Evolutionary conservation across 1,284 basidiomycete genomes (phyloP), one percentile per base, ranked within the genome.

Genomic region (Ustilago curta): DNA sequence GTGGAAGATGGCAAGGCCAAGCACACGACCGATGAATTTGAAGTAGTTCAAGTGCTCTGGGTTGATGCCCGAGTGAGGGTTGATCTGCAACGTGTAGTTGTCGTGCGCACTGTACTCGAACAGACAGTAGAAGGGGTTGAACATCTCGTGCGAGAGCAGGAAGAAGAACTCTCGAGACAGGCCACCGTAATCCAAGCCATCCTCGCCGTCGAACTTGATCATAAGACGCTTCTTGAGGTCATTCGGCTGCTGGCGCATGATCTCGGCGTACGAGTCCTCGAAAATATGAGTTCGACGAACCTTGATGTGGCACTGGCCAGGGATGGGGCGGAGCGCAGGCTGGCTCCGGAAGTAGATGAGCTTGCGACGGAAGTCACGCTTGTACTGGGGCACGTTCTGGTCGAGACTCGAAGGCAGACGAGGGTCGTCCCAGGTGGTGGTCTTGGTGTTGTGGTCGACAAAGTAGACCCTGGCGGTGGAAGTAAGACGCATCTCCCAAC

Each of bases 161-260:
- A 99, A 99, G 91, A 99, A 99, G 92, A 96, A 98, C 88, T 99
- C 96, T 88, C 95, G 94, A 48, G 95, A 96, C 51, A 98, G 90
- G 88, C 96, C 96, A 85, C 96, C 96, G 81, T 98, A 99, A 87
- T 99, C 97, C 76, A 99, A 86, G 79, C 95, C 97, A 85, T 99
- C 97, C 86, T 99, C 96, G 52, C 95, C 95, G 76, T 98, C 96
- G 83, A 99, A 99, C 88, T 93, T 97, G 87, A 99, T 93, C 93
- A 98, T 97, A 79, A 99, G 87, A 70, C 97, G 88, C 88, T 95
- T 94, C 89, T 98, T 99, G 79, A 99, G 87, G 83, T 98, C 96
- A 84, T 94, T 95, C 8, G 94, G 93, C 53, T 91, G 91, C 85
- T 95, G 90, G 51, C 91, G 91, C 96, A 99, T 99, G 70, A 98